Base-by-base conservation (phyloP, 1,284 basidiomycete genomes). In the Ustilago curta region DNA sequence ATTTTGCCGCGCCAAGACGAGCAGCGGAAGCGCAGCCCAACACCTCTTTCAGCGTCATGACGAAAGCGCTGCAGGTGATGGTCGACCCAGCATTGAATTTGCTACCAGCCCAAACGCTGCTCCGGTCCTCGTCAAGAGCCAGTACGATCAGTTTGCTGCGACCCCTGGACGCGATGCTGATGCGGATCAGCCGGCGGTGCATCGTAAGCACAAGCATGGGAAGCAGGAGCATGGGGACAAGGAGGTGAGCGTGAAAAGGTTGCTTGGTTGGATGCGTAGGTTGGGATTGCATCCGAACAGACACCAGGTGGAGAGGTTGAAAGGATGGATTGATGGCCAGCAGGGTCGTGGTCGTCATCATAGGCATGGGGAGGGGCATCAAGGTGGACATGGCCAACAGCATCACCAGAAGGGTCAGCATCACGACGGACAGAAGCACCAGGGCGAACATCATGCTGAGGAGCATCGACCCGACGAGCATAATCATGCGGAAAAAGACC, bases 131-230 rank as follows among this genome's bases (percentile, higher is more conserved):
- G 45, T 65, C 16, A 35, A 65, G 45, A 39, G 54, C 11, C 5
- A 58, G 27, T 60, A 60, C 39, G 54, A 70, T n/a, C 68, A 70
- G 25, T 65, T 65, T 47, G 37, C 53, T n/a, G 32, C 31, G 8
- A 18, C 45, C n/a, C 52, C 32, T 27, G 48, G 35, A 8, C 37
- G 35, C 18, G 11, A 29, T 19, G n/a, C 16, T 11, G 37, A 43
- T 5, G 37, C 42, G 16, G 47, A 3, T 23, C 40, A n/a, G 19
- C 31, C 31, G 31, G 31, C 31, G 35, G 35, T 14, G 35, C 35
- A 37, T 37, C 9, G 18, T 8, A 21, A 25, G 44, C 14, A 12
- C 9, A 8, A 42, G 0, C 52, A 62, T 54, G 49, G 21, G 27
- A 23, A 25, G 18, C 45, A 59, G 32, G 5, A 57, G 4, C 29